Base-by-base conservation (phyloP, 768 basidiomycete genomes). In the Leccinellum luteum region DNA sequence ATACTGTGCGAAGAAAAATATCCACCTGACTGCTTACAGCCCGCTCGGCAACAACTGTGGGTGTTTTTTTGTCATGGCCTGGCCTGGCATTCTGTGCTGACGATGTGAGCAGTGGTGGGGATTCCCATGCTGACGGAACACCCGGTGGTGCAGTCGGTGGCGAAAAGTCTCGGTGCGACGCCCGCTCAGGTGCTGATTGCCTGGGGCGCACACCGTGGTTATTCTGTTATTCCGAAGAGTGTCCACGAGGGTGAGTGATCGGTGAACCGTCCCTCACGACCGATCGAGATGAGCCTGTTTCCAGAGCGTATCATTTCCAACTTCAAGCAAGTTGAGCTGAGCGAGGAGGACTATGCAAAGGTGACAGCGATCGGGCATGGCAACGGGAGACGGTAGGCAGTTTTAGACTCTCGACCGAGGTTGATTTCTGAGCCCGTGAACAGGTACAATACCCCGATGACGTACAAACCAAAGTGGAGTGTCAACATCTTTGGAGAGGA, bases 191-290 rank as follows among this genome's bases (percentile, higher is more conserved):
- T 94, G 35, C 79, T 94, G 54, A 75, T 96, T 59, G 89, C 90
- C 0, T 95, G 91, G 91, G 87, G 84, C 13, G 81, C 74, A 35
- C 69, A 85, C 63, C 81, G 90, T 43, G 92, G 91, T 13, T 87
- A 85, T 71, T 85, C 85, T 9, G 87, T 94, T 60, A 91, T 94
- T 65, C 92, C 92, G 17, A 94, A 94, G 80, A 85, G 84, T 55
- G 89, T 92, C 27, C 78, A 86, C 56, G 78, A 86, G 66, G 73
- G 79, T 81, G 38, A 19, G 69, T 55, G 25, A 53, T n/a, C n/a
- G n/a, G 15, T 56, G 43, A 5, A 27, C 14, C n/a, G 23, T 34
- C 17, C n/a, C 35, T 43, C 23, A 25, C 47, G 31, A 25, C 54
- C 17, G 52, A 44, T 14, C 27, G 14, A 15, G 2, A 17, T 25